phyloP scores from a whole-genome alignment of 805 yeast genomes.

The Saccharomycopsis javanensis region DNA sequence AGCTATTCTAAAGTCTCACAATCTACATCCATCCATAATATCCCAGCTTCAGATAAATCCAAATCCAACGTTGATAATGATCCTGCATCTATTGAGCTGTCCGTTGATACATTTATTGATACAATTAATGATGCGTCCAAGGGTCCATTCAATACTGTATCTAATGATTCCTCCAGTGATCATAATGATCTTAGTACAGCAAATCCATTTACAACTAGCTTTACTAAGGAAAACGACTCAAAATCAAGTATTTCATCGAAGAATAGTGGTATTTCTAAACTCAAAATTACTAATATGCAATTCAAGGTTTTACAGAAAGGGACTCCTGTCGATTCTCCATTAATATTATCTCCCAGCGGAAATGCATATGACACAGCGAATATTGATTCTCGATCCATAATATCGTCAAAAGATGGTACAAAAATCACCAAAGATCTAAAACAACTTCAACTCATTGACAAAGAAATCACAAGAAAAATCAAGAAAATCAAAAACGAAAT shows the following conservation, averaged over 20 bases:
- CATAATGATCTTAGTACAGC: background rate
- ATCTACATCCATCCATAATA: background rate
- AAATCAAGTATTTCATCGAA: background rate
- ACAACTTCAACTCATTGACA: constrained; percentile 17
- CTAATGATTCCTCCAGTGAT: background rate
- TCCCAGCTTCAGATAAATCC: background rate
- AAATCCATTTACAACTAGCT: background rate
- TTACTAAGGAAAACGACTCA: background rate
- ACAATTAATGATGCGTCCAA: no score
- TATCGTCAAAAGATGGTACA: background rate
- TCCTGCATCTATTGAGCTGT: background rate
- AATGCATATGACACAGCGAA: background rate
- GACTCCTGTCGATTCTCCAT: background rate
- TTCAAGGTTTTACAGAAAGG: constrained; percentile 1
- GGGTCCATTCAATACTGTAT: no score
- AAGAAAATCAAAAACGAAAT: constrained; percentile 17
- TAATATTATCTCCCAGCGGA: background rate
- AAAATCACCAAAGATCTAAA: constrained; percentile 9
- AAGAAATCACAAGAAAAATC: constrained; percentile 16
- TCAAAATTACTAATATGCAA: background rate
- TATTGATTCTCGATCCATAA: background rate
- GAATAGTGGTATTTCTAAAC: background rate
- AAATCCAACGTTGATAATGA: background rate
- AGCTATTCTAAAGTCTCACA: background rate
- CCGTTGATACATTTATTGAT: no score